Conservation (phyloP, 352 stramenopile species). For the Halophytophthora batemanensis region DNA sequence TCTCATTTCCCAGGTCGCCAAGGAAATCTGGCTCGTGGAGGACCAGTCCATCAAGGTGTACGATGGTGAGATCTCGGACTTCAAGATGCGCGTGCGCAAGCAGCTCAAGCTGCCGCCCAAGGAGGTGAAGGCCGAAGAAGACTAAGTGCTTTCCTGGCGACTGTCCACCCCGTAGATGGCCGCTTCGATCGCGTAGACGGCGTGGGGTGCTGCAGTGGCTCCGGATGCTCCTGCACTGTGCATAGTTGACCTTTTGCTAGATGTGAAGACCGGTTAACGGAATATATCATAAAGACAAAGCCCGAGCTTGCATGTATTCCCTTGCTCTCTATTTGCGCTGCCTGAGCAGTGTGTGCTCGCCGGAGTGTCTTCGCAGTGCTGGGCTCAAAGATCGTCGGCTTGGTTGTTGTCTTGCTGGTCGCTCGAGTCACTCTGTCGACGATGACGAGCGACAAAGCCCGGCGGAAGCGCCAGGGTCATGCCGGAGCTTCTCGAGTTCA, state of each 20-base stretch:
- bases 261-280: neutral
- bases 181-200: slow-evolving; percentile 14
- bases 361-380: neutral
- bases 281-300: slow-evolving; percentile 5
- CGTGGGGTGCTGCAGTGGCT: neutral
- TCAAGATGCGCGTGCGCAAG: slow-evolving; percentile 93
- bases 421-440: neutral
- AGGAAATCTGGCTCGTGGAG: slow-evolving; percentile 99
- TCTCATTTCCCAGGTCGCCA: slow-evolving; percentile 97
- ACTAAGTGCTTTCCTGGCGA: slow-evolving; percentile 18
- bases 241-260: neutral
- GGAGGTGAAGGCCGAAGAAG: slow-evolving; percentile 21
- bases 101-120: slow-evolving; percentile 80
- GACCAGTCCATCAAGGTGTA: slow-evolving; percentile 96
- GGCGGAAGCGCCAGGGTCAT: neutral
- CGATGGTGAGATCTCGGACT: slow-evolving; percentile 97
- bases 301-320: slow-evolving; percentile 1
- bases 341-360: no score
- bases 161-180: slow-evolving; percentile 26
- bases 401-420: slow-evolving; percentile 26
- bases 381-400: slow-evolving; percentile 16
- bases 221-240: neutral
- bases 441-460: neutral
- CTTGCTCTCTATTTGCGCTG: neutral
- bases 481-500: slow-evolving; percentile 1